Evolutionary conservation across 148 eudicot species (phyloP).

Genomic region (Rhododendron griersonianum): DNA sequence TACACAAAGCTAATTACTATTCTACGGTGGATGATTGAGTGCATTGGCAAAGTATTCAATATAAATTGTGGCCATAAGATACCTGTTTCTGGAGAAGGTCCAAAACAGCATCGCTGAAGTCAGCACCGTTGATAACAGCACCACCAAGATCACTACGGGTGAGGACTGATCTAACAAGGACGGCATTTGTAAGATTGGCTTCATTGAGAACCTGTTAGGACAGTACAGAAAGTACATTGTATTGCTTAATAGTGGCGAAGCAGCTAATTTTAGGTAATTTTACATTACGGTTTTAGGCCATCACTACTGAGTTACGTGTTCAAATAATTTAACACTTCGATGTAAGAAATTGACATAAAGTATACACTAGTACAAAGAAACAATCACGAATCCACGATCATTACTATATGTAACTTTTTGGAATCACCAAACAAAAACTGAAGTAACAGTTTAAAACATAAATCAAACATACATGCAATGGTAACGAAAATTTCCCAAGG

Average conservation of each 20-base stretch:
- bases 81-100: constrained; percentile 94
- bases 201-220: constrained; percentile 68
- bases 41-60: not conserved
- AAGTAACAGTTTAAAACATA: not conserved
- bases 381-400: not conserved
- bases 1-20: not conserved
- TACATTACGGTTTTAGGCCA: not conserved
- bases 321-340: too few species aligned
- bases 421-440: not conserved
- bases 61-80: not conserved
- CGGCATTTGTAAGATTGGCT: constrained; percentile 89
- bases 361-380: not conserved
- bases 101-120: constrained; percentile 93
- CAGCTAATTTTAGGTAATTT: not conserved
- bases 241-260: not conserved
- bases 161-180: constrained; percentile 82
- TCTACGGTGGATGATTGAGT: not conserved
- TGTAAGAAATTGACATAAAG: not conserved
- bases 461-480: not conserved
- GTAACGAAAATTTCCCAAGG: not conserved
- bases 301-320: not conserved
- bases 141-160: constrained; percentile 98
- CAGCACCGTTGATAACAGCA: constrained; percentile 90
- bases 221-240: not conserved
- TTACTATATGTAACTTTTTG: not conserved